Conservation (phyloP, 148 eudicot species). For the Silene uniflora region DNA sequence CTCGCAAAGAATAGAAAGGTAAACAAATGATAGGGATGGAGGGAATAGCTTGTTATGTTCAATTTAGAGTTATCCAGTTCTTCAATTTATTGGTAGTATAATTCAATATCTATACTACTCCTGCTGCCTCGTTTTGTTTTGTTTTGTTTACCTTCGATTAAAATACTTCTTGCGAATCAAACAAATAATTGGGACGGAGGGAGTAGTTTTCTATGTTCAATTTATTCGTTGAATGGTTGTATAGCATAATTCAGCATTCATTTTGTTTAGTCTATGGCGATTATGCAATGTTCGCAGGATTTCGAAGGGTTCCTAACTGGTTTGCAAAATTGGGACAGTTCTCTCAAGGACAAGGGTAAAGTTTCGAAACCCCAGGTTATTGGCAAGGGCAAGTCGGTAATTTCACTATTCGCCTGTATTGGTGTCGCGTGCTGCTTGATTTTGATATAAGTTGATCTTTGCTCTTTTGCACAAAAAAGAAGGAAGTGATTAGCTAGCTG, state of each 20-base stretch:
- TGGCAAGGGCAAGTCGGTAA: constrained; percentile 58
- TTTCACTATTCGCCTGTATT: not conserved
- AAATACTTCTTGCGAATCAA: too few species aligned
- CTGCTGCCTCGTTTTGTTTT: too few species aligned
- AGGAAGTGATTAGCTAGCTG: not conserved
- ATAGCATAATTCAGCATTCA: not conserved
- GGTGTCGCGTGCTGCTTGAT: not conserved
- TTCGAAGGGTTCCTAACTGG: constrained; percentile 75
- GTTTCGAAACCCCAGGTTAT: constrained; percentile 39
- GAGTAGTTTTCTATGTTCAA: not conserved
- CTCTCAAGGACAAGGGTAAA: constrained; percentile 59
- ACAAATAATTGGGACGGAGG: not conserved
- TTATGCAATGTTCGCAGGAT: constrained; percentile 34
- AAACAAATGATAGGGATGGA: too few species aligned
- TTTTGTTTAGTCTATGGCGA: not conserved
- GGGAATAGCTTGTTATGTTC: too few species aligned
- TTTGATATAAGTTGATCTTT: not conserved
- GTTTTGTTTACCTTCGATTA: not conserved
- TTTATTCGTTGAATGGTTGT: not conserved
- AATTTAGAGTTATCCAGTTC: too few species aligned
- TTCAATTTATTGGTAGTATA: too few species aligned
- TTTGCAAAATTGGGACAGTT: constrained; percentile 78
- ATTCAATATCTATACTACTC: too few species aligned
- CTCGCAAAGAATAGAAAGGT: not conserved
- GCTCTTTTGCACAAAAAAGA: not conserved